phyloP scores from a whole-genome alignment of 2,329 filamentous ascomycete species.

The Hymenoscyphus occultus region DNA sequence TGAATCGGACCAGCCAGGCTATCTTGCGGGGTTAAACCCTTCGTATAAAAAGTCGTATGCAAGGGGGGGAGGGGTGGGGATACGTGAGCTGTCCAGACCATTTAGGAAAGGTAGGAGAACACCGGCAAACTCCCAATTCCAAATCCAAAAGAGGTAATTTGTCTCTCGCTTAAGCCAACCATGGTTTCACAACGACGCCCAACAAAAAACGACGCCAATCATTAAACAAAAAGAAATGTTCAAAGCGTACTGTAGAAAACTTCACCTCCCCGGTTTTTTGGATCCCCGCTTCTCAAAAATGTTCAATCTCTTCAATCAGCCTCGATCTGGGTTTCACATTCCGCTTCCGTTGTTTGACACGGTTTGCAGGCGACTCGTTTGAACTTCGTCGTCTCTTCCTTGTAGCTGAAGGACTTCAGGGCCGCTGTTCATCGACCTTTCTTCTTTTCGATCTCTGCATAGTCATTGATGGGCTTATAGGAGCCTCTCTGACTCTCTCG shows the following conservation, averaged over 20 bases:
- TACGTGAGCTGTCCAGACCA: too few species aligned
- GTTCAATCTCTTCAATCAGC: neutral
- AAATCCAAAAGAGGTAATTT: too few species aligned
- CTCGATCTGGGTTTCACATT: neutral
- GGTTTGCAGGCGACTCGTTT: neutral
- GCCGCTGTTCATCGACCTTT: neutral
- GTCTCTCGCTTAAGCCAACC: too few species aligned
- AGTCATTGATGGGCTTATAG: neutral
- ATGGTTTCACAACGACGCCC: too few species aligned
- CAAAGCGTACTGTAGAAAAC: neutral
- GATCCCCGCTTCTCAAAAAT: neutral
- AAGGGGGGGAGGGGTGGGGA: too few species aligned
- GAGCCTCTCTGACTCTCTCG: neutral
- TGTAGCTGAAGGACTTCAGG: neutral
- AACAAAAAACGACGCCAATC: neutral
- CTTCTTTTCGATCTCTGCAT: neutral
- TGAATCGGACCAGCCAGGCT: too few species aligned
- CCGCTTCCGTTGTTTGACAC: neutral
- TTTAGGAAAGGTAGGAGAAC: too few species aligned
- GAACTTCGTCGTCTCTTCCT: neutral
- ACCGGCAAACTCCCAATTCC: too few species aligned
- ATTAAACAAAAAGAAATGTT: neutral
- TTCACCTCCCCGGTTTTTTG: neutral
- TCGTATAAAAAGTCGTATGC: too few species aligned
- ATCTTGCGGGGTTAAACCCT: too few species aligned